A percentile compares a stretch with the other conserved stretches of the same genome.
Evolutionary conservation across 2,329 filamentous ascomycete genomes (phyloP).

Genomic region (Paraphaeosphaeria sporulosa): DNA sequence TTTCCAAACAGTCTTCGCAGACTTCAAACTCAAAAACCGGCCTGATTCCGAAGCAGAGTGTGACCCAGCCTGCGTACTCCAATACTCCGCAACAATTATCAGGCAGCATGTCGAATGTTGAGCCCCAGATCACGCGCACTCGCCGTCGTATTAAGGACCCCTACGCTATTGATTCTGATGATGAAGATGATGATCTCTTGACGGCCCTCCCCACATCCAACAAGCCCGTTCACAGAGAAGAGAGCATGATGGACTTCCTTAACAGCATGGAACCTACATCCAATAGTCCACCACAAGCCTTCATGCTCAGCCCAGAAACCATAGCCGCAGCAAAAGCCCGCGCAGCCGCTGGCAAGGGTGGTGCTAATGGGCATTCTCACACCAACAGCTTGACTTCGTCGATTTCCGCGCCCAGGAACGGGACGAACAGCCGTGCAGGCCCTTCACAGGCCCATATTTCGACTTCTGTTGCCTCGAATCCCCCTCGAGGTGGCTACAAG

Average conservation of each 20-base stretch:
- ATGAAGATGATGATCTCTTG: constrained; percentile 59
- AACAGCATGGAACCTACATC: constrained; percentile 71
- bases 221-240: constrained; percentile 40
- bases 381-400: constrained; percentile 22
- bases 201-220: constrained; percentile 54
- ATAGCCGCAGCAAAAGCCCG: constrained; percentile 44
- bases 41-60: constrained; percentile 57
- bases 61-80: constrained; percentile 47
- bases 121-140: constrained; percentile 72
- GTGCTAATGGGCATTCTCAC: not conserved
- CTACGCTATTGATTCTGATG: constrained; percentile 80
- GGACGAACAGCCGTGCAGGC: constrained; percentile 16
- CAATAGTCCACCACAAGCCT: constrained; percentile 40
- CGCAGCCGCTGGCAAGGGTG: constrained; percentile 21
- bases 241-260: constrained; percentile 77
- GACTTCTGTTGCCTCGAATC: constrained; percentile 28
- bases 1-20: constrained; percentile 56
- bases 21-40: constrained; percentile 80
- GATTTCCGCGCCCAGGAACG: constrained; percentile 24
- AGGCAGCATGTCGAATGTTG: constrained; percentile 43
- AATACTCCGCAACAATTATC: constrained; percentile 44
- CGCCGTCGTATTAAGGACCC: constrained; percentile 83
- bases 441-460: constrained; percentile 21
- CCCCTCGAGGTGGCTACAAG: constrained; percentile 35
- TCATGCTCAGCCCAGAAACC: constrained; percentile 41